phyloP scores from a whole-genome alignment of 2,329 filamentous ascomycete genomes.

The Pezicula carpinea region DNA sequence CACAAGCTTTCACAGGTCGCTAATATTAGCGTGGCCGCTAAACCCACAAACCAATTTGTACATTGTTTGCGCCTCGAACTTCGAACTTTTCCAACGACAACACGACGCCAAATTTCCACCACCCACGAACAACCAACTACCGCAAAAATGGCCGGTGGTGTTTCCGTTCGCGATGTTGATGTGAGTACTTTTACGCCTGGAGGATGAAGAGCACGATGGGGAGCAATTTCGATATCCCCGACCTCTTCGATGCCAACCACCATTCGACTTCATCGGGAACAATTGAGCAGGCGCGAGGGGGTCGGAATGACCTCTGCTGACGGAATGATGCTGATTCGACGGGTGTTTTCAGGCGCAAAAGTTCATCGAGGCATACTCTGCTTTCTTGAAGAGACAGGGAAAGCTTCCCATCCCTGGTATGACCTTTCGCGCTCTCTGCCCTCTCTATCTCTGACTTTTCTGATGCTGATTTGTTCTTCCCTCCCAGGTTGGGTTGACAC shows the following conservation, averaged over 20 bases:
- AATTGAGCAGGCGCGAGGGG: conserved; percentile 66
- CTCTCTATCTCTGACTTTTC: background rate
- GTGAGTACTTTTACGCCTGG: conserved; percentile 48
- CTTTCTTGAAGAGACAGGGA: conserved; percentile 91
- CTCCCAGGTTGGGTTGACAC: conserved; percentile 91
- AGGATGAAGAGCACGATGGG: conserved; percentile 8
- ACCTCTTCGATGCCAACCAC: conserved; percentile 19
- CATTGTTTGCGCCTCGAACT: background rate
- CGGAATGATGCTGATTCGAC: conserved; percentile 66
- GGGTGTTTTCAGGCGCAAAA: conserved; percentile 65
- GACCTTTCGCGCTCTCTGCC: conserved; percentile 29
- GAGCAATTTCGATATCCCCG: conserved; percentile 9
- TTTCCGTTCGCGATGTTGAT: conserved; percentile 82
- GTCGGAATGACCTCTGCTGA: conserved; percentile 68
- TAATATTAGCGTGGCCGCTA: too few species aligned
- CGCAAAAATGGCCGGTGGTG: conserved; percentile 74
- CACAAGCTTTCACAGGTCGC: too few species aligned
- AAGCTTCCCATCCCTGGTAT: conserved; percentile 86
- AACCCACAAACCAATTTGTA: too few species aligned
- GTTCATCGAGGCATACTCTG: conserved; percentile 82
- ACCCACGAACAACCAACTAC: conserved; percentile 32
- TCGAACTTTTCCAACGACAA: conserved; percentile 1
- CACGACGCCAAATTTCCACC: background rate
- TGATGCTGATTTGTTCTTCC: conserved; percentile 16
- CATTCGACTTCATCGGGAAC: conserved; percentile 19